Evolutionary conservation across 306 rosid species (phyloP), one percentile per base, ranked within the genome.

Genomic region (Senna siamea): DNA sequence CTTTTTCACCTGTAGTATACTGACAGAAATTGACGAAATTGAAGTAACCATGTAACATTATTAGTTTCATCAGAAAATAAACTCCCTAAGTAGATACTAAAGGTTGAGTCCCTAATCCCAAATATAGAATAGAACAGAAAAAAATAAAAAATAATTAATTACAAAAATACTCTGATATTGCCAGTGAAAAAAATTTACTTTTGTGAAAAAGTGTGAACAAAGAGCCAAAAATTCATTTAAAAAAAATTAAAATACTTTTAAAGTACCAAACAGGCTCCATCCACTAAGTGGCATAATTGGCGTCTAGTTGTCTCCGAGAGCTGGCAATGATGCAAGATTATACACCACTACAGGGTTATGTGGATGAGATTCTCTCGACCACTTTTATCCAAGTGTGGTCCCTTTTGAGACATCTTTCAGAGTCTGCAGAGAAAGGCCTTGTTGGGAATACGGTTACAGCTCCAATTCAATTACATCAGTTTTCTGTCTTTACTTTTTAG

Each of bases 401-500:
- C 61, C 17, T 55, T 51, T 55, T 54, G n/a, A 54, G 20, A 11
- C 60, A 54, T 22, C n/a, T n/a, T n/a, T n/a, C n/a, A n/a, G n/a
- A n/a, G n/a, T n/a, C n/a, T n/a, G n/a, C 30, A 26, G 3, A 26
- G 30, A 26, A 26, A 26, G 30, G 30, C 2, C 30, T 26, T 26
- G 30, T 26, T 26, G 30, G 30, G 30, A 26, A 26, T 26, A 26
- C 3, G 30, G 19, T 61, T 61, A 51, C 51, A 70, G 70, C 18
- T n/a, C 55, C 68, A 57, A 47, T 68, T 28, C 63, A 69, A 50
- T 43, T 9, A 20, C 23, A 37, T 53, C 34, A 26, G 54, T 56
- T 32, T 67, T 44, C 66, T 19, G 53, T 73, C 47, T 41, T 18
- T n/a, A 22, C 38, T 48, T 51, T 61, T 51, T 43, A 63, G 63